These are phyloP conservation scores for Corymbia maculata DNA, from an alignment of 345 rosid genomes.

Conservation along the genomic window DNA sequence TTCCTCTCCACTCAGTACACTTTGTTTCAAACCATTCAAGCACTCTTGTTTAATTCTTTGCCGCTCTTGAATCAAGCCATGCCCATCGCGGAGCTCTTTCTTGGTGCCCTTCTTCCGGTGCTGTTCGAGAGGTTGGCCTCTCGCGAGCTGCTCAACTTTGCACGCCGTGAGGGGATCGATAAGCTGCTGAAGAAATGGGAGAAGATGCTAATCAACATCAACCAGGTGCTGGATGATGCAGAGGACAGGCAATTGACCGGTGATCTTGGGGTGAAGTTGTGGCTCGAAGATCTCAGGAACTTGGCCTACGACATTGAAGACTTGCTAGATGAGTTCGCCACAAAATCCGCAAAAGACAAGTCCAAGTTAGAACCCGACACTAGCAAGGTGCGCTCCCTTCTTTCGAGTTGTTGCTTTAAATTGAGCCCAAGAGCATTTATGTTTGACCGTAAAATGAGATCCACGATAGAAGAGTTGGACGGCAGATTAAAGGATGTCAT, in stretches of 20 bases:
- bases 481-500: accelerated
- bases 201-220: not conserved
- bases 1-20: no score
- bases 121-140: no score
- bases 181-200: no score
- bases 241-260: accelerated
- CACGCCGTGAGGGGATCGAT: no score
- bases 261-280: accelerated
- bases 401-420: not conserved
- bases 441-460: accelerated
- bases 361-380: accelerated
- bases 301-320: not conserved
- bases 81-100: no score
- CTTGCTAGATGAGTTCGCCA: not conserved
- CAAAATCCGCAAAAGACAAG: accelerated
- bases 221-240: not conserved
- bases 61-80: no score
- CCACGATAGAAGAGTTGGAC: accelerated
- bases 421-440: accelerated
- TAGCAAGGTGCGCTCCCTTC: not conserved
- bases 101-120: no score
- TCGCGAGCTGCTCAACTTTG: no score
- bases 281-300: not conserved
- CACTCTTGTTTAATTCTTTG: no score
- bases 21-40: no score